These are phyloP conservation scores for Inga laurina DNA, from an alignment of 306 rosid genomes.

Conservation along the genomic window DNA sequence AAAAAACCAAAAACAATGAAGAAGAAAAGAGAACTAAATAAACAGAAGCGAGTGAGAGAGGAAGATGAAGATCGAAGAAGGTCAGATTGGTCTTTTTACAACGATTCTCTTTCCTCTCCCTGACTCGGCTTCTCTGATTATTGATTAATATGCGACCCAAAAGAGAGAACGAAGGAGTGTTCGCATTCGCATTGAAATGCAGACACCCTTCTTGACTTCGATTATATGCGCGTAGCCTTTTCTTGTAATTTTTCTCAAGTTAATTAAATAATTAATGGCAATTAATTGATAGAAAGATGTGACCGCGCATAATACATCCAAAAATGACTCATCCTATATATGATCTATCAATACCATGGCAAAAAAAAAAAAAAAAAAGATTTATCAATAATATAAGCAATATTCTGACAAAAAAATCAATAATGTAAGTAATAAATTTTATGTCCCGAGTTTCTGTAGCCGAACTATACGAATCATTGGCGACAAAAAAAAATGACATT, in stretches of 20 bases:
- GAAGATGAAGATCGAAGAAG: constrained; percentile 51
- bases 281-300: neutral
- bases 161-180: constrained; percentile 20
- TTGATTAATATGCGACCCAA: constrained; percentile 33
- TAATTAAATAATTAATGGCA: neutral
- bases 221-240: neutral
- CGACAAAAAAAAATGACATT: no score
- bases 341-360: neutral
- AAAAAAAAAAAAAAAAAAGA: neutral
- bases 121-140: constrained; percentile 19
- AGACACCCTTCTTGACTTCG: constrained; percentile 25
- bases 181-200: neutral
- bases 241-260: neutral
- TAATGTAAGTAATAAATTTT: no score
- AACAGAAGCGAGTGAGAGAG: constrained; percentile 43
- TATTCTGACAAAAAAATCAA: no score
- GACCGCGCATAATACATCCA: neutral
- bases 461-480: no score
- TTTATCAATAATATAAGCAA: neutral
- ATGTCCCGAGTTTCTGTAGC: no score
- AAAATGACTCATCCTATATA: neutral
- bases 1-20: neutral
- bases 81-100: constrained; percentile 57
- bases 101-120: constrained; percentile 33
- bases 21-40: neutral